phyloP scores from a whole-genome alignment of 495 filamentous ascomycete genomes.

The Venustampulla echinocandica region DNA sequence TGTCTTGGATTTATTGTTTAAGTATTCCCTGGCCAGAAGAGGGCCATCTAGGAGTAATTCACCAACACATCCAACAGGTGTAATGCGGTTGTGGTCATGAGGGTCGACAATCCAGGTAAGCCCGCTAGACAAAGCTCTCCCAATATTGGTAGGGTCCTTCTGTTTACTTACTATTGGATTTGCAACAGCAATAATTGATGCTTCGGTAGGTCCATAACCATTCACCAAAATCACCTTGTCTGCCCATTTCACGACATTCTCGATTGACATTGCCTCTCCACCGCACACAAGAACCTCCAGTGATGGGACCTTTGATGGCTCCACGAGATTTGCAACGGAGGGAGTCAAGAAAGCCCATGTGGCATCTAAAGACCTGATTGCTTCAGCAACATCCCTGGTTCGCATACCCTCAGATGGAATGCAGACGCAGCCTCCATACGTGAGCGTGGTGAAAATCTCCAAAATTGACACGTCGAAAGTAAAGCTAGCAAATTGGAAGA shows the following conservation, averaged over 20 bases:
- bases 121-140: conserved; percentile 35
- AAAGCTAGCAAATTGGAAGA: conserved; percentile 62
- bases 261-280: conserved; percentile 48
- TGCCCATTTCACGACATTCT: conserved; percentile 48
- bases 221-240: conserved; percentile 41
- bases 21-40: conserved; percentile 42
- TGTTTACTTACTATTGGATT: conserved; percentile 33
- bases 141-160: conserved; percentile 9
- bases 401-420: conserved; percentile 20
- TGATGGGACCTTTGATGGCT: conserved; percentile 35
- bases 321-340: conserved; percentile 36
- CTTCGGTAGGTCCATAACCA: conserved; percentile 47
- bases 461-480: conserved; percentile 60
- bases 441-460: conserved; percentile 58
- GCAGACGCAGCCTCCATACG: conserved; percentile 30
- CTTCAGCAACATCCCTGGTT: conserved; percentile 20
- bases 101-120: conserved; percentile 51
- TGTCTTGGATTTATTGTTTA: conserved; percentile 22
- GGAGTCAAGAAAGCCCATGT: conserved; percentile 32
- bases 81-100: conserved; percentile 39
- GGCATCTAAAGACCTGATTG: conserved; percentile 22
- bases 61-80: conserved; percentile 49
- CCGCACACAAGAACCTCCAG: conserved; percentile 40
- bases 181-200: conserved; percentile 7
- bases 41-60: conserved; percentile 57